Conservation (phyloP, 1,284 basidiomycete genomes). For the Ganoderma lingzhi region DNA sequence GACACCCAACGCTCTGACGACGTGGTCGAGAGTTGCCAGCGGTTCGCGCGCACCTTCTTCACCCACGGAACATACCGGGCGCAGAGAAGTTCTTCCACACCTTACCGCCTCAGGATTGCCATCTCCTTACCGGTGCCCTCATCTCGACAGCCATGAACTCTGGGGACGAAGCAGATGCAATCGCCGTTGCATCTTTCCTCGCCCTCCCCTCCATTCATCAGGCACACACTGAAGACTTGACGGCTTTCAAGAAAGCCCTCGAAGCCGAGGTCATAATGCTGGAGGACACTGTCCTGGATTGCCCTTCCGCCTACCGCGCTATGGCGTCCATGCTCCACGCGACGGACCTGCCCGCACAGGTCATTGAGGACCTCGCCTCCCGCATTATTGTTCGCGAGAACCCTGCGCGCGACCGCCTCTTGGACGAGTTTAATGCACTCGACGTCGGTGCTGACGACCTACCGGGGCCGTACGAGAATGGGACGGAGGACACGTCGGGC, state of each 20-base stretch:
- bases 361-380: conserved; percentile 32
- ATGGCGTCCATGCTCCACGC: conserved; percentile 36
- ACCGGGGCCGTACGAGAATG: neutral
- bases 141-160: conserved; percentile 27
- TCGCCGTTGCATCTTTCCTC: conserved; percentile 33
- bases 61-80: conserved; percentile 10
- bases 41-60: conserved; percentile 23
- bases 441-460: neutral
- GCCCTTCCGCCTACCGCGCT: conserved; percentile 33
- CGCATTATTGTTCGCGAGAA: conserved; percentile 25
- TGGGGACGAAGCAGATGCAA: conserved; percentile 30
- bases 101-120: conserved; percentile 24
- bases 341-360: conserved; percentile 20
- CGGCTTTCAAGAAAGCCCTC: conserved; percentile 24
- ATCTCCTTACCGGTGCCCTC: conserved; percentile 26
- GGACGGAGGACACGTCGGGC: conserved; percentile 21
- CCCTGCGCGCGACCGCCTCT: conserved; percentile 26
- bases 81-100: conserved; percentile 25
- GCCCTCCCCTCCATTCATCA: conserved; percentile 19
- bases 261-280: conserved; percentile 28
- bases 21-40: conserved; percentile 7
- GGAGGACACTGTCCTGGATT: conserved; percentile 37
- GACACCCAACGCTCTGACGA: neutral
- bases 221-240: conserved; percentile 4
- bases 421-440: conserved; percentile 27